Percentiles rank a stretch among this genome's conserved stretches.
Evolutionary conservation across 1,284 basidiomycete species (phyloP).

Genomic region (Ustilago cynodontis): DNA sequence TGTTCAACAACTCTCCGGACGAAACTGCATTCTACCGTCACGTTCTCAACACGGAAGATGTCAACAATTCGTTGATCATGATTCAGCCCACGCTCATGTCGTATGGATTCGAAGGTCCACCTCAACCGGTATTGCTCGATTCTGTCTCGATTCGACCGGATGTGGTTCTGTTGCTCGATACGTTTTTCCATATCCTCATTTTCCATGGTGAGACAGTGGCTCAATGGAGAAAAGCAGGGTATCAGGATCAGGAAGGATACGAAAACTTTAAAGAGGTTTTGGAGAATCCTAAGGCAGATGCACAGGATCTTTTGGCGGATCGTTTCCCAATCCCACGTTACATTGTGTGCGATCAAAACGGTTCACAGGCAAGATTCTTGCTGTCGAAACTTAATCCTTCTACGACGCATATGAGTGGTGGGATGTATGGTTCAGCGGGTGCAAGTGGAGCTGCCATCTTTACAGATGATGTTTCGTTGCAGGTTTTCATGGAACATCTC

Average conservation of each 20-base stretch:
- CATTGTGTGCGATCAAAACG: conserved; percentile 97
- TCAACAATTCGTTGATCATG: conserved; percentile 99
- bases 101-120: conserved; percentile 89
- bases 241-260: conserved; percentile 98
- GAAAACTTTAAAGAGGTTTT: conserved; percentile 98
- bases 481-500: conserved; percentile 72
- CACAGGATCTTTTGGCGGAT: conserved; percentile 86
- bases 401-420: conserved; percentile 92
- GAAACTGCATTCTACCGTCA: conserved; percentile 99
- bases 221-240: conserved; percentile 98
- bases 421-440: conserved; percentile 72
- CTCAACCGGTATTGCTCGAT: conserved; percentile 95
- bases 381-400: conserved; percentile 96
- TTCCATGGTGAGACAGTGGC: conserved; percentile 98
- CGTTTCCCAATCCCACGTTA: conserved; percentile 97
- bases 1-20: conserved; percentile 99
- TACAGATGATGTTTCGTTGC: conserved; percentile 87
- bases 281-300: conserved; percentile 80
- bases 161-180: conserved; percentile 96
- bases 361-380: conserved; percentile 96
- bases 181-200: conserved; percentile 99
- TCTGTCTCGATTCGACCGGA: conserved; percentile 97
- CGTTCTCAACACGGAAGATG: conserved; percentile 95
- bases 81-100: conserved; percentile 99
- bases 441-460: conserved; percentile 88